A percentile compares a stretch with the other conserved stretches of the same genome.
Evolutionary conservation across 495 filamentous ascomycete genomes (phyloP).

Genomic region (Mycothermus thermophilus): DNA sequence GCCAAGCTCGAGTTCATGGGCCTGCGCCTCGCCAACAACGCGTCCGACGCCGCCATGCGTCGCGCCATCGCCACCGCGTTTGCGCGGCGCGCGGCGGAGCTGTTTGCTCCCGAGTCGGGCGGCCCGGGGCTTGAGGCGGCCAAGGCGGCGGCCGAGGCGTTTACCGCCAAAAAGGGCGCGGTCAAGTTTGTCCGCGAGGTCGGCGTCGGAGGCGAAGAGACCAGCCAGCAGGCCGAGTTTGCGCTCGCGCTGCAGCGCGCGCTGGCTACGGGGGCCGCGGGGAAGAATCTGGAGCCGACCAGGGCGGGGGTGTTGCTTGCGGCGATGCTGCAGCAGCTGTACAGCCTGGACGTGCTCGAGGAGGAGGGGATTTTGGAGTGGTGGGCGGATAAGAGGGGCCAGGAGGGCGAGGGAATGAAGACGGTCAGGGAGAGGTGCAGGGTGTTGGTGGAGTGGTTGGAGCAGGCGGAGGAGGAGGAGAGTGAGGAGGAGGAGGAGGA

Average conservation of each 20-base stretch:
- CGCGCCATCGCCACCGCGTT: constrained; percentile 75
- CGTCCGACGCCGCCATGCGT: constrained; percentile 74
- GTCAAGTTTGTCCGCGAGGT: constrained; percentile 39
- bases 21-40: constrained; percentile 76
- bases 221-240: constrained; percentile 65
- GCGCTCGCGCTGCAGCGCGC: constrained; percentile 71
- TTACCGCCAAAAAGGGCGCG: constrained; percentile 32
- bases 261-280: constrained; percentile 26
- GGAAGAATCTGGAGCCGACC: constrained; percentile 35
- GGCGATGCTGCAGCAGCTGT: constrained; percentile 63
- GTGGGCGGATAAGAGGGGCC: constrained; percentile 64
- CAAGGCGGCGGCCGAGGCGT: constrained; percentile 50
- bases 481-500: constrained; percentile 58
- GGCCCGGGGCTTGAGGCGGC: constrained; percentile 40
- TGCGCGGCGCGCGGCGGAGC: constrained; percentile 61
- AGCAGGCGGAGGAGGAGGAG: constrained; percentile 67
- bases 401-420: constrained; percentile 48
- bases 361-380: constrained; percentile 79
- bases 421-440: constrained; percentile 57
- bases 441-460: constrained; percentile 76
- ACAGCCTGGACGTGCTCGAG: constrained; percentile 72
- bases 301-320: constrained; percentile 51
- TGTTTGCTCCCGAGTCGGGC: constrained; percentile 44
- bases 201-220: constrained; percentile 31
- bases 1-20: constrained; percentile 84